Base-by-base conservation (phyloP, 345 rosid genomes). In the Syzygium aqueum region DNA sequence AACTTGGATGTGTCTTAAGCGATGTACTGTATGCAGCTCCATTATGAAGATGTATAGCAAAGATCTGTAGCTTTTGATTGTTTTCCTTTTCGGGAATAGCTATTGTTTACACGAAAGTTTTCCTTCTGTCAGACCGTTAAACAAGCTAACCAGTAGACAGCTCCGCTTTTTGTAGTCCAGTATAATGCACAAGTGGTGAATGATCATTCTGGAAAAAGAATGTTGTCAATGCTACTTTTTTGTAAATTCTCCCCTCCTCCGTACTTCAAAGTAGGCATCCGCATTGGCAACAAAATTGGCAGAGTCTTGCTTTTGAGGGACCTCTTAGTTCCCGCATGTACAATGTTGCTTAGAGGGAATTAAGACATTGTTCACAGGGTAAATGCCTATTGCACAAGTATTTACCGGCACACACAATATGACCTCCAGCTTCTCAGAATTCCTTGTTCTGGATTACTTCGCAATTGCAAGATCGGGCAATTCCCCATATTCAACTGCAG, bases 401-500 rank as follows among this genome's bases (percentile, higher is more conserved):
- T 67, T 67, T 37, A 17, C 46, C 3, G 13, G 78, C 46, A 16
- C 46, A 2, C 7, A 5, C 0, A 7, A 67, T 22, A 17, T 33
- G 80, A 67, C 80, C 80, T 33, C 80, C 53, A 15, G 14, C 77
- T 80, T 80, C 77, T 22, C 40, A 77, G 85, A 46, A 53, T 33
- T 19, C 53, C 73, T 78, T 40, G 50, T 85, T 83, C 37, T 85
- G 83, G 86, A 67, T 77, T 23, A 90, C 37, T 57, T 87, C 88
- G 57, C 52, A 90, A 37, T 87, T 57, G 84, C 85, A 53, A 21
- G 91, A 56, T 16, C 37, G 30, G 56, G 87, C 82, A 92, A 85
- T 22, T 65, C 88, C 85, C 49, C 86, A 85, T 73, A 52, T 51
- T 87, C 85, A 37, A 84, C 46, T 61, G 91, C 52, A 13, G 87